Base-by-base conservation (phyloP, 306 rosid species). In the Prunus fruticosa region DNA sequence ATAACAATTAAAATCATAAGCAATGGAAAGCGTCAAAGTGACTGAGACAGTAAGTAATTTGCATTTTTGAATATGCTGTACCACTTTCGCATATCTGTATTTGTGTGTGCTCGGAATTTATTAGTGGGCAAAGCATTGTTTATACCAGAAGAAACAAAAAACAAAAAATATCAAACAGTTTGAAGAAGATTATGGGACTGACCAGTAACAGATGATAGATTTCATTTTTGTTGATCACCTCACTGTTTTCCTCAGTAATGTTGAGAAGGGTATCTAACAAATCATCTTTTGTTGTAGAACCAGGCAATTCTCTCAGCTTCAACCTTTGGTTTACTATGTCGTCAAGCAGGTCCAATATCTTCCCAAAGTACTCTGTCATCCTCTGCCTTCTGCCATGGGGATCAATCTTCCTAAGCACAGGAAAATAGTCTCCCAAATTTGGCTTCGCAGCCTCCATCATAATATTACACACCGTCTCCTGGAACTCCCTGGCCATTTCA, bases 211-310 rank as follows among this genome's bases (percentile, higher is more conserved):
- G 64, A 71, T 82, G 88, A 13, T 53, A 19, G 0, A 86, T 73
- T 14, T 52, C 72, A 7, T 13, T 0, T 51, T 8, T 56, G 76
- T 82, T 80, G 83, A 86, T 72, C n/a, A 74, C 82, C 7, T 67
- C 74, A 50, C 69, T 76, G 56, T 82, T 73, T 43, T 75, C 78
- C 23, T 82, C 82, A 14, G 73, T 19, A 8, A 84, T 74, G 45
- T 78, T 70, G 32, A 89, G 82, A 27, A 89, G 87, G 10, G 67
- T 66, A n/a, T 89, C 87, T 34, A 89, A 71, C 71, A 84, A 81
- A 34, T 84, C 89, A 7, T 56, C 32, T 3, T 74, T 63, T 10
- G 22, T 41, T 14, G 53, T 71, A 52, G 23, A 64, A 4, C 28
- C 13, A 10, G 47, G 7, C 3, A 3, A 64, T 65, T 77, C 79